Evolutionary conservation across 768 basidiomycete species (phyloP).

Genomic region (Suillus subalutaceus): DNA sequence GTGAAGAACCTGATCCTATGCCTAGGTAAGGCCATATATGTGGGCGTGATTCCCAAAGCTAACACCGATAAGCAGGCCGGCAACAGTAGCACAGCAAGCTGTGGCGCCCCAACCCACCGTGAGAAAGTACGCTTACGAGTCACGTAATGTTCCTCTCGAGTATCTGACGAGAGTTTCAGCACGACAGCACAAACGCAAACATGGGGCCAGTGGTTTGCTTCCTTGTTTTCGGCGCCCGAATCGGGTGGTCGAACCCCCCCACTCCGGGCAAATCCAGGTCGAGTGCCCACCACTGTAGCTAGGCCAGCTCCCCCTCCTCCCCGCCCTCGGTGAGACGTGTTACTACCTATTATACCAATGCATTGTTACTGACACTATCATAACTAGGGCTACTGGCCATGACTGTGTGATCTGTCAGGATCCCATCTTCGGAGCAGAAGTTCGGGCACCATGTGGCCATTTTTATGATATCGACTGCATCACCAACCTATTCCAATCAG

Average conservation of each 20-base stretch:
- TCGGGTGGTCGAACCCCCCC: not conserved
- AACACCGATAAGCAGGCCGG: not conserved
- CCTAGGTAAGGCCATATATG: not conserved
- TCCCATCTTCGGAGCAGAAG: slow-evolving; percentile 26
- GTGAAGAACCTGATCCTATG: slow-evolving; percentile 7
- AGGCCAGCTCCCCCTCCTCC: not conserved
- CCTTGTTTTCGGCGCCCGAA: slow-evolving; percentile 6
- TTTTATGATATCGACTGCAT: slow-evolving; percentile 38
- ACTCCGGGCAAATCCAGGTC: not conserved
- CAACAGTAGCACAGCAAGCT: not conserved
- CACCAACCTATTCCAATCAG: slow-evolving; percentile 36
- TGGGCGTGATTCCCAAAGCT: not conserved
- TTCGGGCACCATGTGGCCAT: slow-evolving; percentile 39
- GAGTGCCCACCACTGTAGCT: not conserved
- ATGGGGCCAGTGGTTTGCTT: slow-evolving; percentile 26
- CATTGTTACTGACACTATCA: slow-evolving; percentile 1
- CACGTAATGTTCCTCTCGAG: too few relatives aligned
- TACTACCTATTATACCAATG: not conserved
- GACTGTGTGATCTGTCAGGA: slow-evolving; percentile 41
- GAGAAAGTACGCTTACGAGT: not conserved
- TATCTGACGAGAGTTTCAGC: not conserved
- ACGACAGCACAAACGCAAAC: slow-evolving; percentile 6
- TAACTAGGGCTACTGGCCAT: slow-evolving; percentile 26
- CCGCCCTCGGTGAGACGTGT: slow-evolving; percentile 16
- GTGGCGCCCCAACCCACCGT: not conserved